A percentile compares a stretch with the other conserved stretches of the same genome.
These are phyloP conservation scores for Halenospora varia DNA, from an alignment of 495 filamentous ascomycete genomes.

Conservation along the genomic window DNA sequence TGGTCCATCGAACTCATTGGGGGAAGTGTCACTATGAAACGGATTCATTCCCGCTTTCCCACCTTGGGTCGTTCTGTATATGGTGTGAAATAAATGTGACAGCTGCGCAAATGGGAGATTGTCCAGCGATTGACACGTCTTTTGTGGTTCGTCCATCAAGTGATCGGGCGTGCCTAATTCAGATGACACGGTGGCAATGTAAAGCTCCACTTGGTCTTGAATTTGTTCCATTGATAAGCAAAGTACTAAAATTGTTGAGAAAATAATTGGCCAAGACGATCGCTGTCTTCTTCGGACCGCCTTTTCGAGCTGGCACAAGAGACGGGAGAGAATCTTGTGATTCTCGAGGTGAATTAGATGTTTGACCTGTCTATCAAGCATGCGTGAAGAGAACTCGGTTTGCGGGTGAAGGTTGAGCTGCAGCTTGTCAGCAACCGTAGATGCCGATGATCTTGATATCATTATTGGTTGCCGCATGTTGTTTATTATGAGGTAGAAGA, in stretches of 20 bases:
- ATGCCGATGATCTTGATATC: constrained; percentile 3
- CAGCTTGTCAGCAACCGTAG: not conserved
- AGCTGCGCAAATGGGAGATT: constrained; percentile 3
- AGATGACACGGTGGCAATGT: not conserved
- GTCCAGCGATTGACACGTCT: not conserved
- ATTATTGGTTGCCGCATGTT: not conserved
- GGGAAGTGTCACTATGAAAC: not conserved
- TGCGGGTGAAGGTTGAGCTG: not conserved
- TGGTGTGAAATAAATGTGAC: constrained; percentile 13
- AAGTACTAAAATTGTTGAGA: constrained; percentile 3
- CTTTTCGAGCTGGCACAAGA: constrained; percentile 7
- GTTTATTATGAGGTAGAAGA: constrained; percentile 1
- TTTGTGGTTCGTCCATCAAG: not conserved
- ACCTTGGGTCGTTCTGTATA: constrained; percentile 13
- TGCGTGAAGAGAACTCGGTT: constrained; percentile 8
- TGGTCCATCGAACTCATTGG: constrained; percentile 1
- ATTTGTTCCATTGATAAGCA: constrained; percentile 9
- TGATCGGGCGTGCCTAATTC: not conserved
- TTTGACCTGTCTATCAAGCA: constrained; percentile 15
- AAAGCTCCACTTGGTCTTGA: not conserved
- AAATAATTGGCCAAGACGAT: constrained; percentile 11
- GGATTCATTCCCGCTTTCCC: constrained; percentile 15
- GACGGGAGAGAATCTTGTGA: not conserved
- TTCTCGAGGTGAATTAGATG: not conserved
- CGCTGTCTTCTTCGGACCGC: not conserved